A percentile compares a stretch with the other conserved stretches of the same genome.
These are phyloP conservation scores for Penicillium paradoxum DNA, from an alignment of 495 filamentous ascomycete genomes.

Conservation along the genomic window DNA sequence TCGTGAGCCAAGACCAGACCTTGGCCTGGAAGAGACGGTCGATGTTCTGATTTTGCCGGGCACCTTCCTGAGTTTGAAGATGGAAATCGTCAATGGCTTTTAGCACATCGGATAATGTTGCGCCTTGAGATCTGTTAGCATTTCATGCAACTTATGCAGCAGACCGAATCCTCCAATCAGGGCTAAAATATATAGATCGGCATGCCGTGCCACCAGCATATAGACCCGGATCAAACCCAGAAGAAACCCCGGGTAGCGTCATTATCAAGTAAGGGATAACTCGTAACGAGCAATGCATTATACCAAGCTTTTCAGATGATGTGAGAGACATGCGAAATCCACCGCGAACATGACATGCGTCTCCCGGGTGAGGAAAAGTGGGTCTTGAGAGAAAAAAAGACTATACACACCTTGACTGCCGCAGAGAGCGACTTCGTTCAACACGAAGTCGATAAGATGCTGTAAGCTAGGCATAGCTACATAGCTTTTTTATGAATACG, in stretches of 20 bases:
- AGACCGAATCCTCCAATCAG: not conserved
- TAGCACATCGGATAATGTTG: conserved; percentile 37
- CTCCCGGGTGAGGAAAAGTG: conserved; percentile 17
- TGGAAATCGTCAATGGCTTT: conserved; percentile 39
- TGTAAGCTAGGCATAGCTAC: conserved; percentile 60
- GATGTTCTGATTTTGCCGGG: conserved; percentile 26
- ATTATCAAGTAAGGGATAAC: not conserved
- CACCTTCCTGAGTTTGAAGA: conserved; percentile 18
- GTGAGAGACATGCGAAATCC: not conserved
- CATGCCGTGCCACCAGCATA: not conserved
- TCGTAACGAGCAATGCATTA: not conserved
- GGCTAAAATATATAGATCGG: not conserved
- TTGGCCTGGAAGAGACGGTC: conserved; percentile 49
- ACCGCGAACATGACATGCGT: conserved; percentile 7
- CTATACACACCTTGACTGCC: conserved; percentile 63
- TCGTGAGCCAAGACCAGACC: conserved; percentile 53
- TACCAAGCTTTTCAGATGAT: too few species aligned
- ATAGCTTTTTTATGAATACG: conserved; percentile 12
- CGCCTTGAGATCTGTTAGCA: conserved; percentile 30
- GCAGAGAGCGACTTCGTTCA: conserved; percentile 65
- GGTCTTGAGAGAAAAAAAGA: conserved; percentile 14
- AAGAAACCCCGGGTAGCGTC: not conserved
- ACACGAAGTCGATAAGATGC: conserved; percentile 63
- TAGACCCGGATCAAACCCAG: not conserved
- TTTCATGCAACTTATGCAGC: not conserved